Base-by-base conservation (phyloP, 2,329 filamentous ascomycete species). In the Trichophaea hybrida region DNA sequence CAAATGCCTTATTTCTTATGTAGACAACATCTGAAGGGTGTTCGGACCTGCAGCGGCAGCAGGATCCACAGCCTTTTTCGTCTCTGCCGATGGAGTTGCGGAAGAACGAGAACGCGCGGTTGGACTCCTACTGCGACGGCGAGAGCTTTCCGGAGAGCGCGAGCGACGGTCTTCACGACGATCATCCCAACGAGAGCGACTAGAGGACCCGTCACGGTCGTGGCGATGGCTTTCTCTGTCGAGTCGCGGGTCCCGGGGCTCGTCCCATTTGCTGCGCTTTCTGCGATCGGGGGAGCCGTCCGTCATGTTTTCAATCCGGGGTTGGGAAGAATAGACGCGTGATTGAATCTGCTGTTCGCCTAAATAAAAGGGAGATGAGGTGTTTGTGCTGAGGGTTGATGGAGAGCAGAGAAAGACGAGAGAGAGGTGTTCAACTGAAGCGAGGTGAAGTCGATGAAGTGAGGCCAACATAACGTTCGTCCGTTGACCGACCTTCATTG, bases 41-140 rank as follows among this genome's bases (percentile, higher is more conserved):
- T 51, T 70, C 76, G 55, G 77, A 90, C 86, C 86, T 69, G 87
- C 86, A 52, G 88, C 88, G 33, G 85, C 84, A 7, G 85, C 84
- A 60, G 87, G 83, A 72, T 90, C 86, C 58, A 77, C 73, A 57
- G 75, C 74, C 62, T 79, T 82, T 67, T 62, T 69, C 51, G 69
- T 68, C 50, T 53, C 50, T n/a, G 50, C 50, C 12, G 50, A 53
- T 8, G 50, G 50, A 37, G 50, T 53, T n/a, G 50, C 50, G 24
- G 50, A 53, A n/a, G 50, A 53, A n/a, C 50, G 44, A 49, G 44
- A 12, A 24, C 12, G n/a, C 10, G 32, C n/a, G 32, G 50, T 37
- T 34, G 90, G 90, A 72, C 89, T 96, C 67, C 91, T 86, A 68
- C 88, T 88, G 71, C 91, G 94, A 87, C 32, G 81, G 77, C 67